Conservation (phyloP, 164 flowering plant genomes). For the Vitis amurensis region DNA sequence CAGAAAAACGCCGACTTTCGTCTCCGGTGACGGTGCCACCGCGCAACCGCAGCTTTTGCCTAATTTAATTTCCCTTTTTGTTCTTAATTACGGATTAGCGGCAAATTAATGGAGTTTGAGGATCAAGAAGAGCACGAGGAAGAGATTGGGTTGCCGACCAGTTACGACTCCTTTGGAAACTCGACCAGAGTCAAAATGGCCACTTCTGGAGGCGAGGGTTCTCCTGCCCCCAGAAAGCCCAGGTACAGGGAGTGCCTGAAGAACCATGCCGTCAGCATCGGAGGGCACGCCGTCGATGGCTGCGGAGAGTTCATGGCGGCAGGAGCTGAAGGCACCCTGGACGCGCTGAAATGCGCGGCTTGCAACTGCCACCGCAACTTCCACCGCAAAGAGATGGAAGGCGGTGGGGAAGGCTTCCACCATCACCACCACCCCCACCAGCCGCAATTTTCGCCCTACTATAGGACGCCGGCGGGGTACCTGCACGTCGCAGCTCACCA, state of each 20-base stretch:
- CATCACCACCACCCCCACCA: conserved; percentile 19
- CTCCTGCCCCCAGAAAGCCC: conserved; percentile 11
- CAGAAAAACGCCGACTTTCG: neutral
- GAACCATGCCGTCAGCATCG: conserved; percentile 72
- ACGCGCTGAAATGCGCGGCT: conserved; percentile 71
- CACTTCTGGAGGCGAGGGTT: neutral
- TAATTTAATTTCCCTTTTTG: neutral
- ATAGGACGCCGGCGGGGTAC: conserved; percentile 46
- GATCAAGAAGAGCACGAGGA: conserved; percentile 50
- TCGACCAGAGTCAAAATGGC: conserved; percentile 16
- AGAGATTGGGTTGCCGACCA: conserved; percentile 25
- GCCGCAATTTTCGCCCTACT: conserved; percentile 33
- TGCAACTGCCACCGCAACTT: conserved; percentile 79
- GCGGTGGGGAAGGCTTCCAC: conserved; percentile 5
- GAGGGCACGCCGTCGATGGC: conserved; percentile 69
- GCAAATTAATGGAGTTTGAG: conserved; percentile 40
- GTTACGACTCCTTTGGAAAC: conserved; percentile 24
- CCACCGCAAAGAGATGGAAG: conserved; percentile 56
- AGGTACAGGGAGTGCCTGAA: conserved; percentile 63
- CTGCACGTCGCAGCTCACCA: conserved; percentile 39
- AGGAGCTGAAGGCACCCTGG: conserved; percentile 55
- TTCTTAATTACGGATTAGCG: neutral
- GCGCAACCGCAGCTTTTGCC: no score
- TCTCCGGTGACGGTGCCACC: no score
- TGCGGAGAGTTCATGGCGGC: conserved; percentile 79